Conservation (phyloP, 2,329 filamentous ascomycete species). For the Arthroderma sp. region DNA sequence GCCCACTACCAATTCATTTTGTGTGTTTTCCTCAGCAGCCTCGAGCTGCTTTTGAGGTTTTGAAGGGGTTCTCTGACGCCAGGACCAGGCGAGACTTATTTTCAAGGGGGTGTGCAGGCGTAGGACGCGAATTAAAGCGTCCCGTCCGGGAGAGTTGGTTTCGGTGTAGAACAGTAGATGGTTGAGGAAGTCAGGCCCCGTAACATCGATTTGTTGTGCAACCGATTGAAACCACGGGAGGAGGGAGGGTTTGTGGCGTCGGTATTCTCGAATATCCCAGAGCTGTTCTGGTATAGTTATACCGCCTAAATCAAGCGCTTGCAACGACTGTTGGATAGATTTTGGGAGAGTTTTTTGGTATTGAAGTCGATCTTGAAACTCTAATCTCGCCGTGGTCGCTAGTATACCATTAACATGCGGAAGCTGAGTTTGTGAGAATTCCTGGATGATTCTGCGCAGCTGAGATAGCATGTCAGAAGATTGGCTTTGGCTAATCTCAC, state of each 20-base stretch:
- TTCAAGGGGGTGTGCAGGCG: constrained; percentile 26
- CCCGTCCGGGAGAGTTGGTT: constrained; percentile 13
- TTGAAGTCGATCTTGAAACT: constrained; percentile 1
- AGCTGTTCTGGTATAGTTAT: background rate
- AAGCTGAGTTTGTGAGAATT: background rate
- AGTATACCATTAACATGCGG: background rate
- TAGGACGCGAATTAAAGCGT: constrained; percentile 23
- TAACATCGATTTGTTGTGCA: constrained; percentile 22
- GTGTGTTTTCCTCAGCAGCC: background rate
- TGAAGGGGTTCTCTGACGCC: background rate
- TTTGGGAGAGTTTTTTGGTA: constrained; percentile 1
- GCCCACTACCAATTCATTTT: constrained; percentile 7
- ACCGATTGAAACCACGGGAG: constrained; percentile 19
- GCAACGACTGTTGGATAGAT: background rate
- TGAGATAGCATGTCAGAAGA: background rate
- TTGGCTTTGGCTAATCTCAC: too few relatives aligned
- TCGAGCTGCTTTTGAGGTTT: too few relatives aligned
- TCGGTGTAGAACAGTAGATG: constrained; percentile 20
- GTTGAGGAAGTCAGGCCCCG: constrained; percentile 19
- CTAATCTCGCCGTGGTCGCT: background rate
- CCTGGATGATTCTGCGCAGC: background rate
- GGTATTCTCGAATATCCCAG: background rate
- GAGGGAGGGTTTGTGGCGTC: background rate
- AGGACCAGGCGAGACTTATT: background rate
- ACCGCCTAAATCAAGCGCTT: background rate